Evolutionary conservation across 106 monocot genomes (phyloP), one percentile per base, ranked within the genome.

Genomic region (Platanthera zijinensis): DNA sequence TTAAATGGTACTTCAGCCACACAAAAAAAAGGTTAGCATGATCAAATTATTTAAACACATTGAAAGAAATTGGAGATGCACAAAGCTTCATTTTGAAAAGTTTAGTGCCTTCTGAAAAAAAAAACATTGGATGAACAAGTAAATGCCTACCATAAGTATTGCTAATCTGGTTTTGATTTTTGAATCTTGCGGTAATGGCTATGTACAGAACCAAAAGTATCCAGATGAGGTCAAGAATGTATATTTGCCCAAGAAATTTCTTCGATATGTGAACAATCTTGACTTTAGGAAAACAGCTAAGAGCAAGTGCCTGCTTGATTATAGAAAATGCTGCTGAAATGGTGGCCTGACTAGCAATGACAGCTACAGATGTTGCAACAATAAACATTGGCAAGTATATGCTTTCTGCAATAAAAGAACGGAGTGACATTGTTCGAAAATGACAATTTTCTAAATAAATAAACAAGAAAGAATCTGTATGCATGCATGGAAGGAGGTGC

Each of bases 221-320:
- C 97, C 97, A 97, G 79, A 91, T 97, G 21, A 97, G 89, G 77
- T 97, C 97, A 9, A 93, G 97, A 72, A 93, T 94, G 76, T 97
- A 97, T 61, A 97, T 94, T 75, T 94, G 93, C 53, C 97, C 97
- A 46, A 92, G 86, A 78, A 89, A 97, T 14, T 88, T 93, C 72
- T 89, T 90, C 45, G 97, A 97, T 56, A 93, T 97, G 77, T 97
- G 93, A 68, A 97, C 86, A 70, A 97, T 83, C 48, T 88, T 94
- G 46, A 97, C 94, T 71, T 94, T 87, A 0, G 97, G 93, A 72
- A 97, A 97, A 76, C 97, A 97, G 8, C 97, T 94, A 61, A 89
- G 91, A 28, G 97, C 87, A 59, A 85, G 83, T 28, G 93, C 94
- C 79, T 97, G 97, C 75, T 97, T 94, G 61, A 97, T 88, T 72